phyloP scores from a whole-genome alignment of 2,329 filamentous ascomycete genomes.

The Pseudogymnoascus destructans region DNA sequence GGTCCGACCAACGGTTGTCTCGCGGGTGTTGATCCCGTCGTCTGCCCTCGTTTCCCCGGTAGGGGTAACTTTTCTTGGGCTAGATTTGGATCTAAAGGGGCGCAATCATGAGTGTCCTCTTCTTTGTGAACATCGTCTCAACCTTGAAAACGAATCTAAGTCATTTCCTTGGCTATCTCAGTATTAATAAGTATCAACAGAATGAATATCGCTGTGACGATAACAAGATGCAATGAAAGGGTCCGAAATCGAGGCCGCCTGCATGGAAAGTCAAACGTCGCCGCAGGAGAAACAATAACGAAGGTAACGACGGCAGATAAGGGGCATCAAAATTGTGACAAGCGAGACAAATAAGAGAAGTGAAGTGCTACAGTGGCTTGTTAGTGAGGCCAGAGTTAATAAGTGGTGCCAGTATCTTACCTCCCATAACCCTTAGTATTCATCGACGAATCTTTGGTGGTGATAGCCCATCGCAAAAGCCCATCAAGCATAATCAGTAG shows the following conservation, averaged over 20 bases:
- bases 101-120: neutral
- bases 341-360: neutral
- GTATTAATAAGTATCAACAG: neutral
- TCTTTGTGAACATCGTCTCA: neutral
- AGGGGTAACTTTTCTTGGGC: too few species aligned
- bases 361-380: neutral
- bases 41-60: too few species aligned
- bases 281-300: neutral
- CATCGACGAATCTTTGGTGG: too few species aligned
- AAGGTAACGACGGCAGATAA: neutral
- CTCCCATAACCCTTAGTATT: neutral
- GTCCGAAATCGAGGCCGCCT: neutral
- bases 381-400: neutral
- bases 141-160: neutral
- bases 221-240: neutral
- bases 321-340: neutral
- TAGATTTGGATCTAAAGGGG: neutral
- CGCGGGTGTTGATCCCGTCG: too few species aligned
- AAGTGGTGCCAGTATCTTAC: neutral
- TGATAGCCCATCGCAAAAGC: too few species aligned
- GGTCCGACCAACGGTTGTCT: too few species aligned
- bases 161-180: neutral
- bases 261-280: neutral
- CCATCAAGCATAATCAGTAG: too few species aligned
- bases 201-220: neutral